Evolutionary conservation across 306 rosid genomes (phyloP), one percentile per base, ranked within the genome.

Genomic region (Purshia tridentata): DNA sequence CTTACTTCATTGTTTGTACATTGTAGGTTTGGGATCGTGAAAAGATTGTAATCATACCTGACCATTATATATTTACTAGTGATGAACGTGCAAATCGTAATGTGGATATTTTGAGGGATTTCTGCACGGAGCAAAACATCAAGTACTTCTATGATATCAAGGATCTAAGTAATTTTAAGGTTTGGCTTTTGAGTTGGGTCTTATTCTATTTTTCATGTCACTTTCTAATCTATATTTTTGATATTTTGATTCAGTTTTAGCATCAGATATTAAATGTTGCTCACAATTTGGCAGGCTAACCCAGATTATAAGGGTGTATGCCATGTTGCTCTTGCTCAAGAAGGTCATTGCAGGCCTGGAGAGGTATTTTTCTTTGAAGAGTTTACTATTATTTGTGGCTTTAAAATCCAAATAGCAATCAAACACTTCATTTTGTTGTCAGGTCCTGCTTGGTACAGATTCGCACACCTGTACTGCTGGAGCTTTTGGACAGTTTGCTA

Each of bases 301-400:
- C 98, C 97, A 8, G 98, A 93, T 80, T 93, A 91, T 84, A 93
- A 93, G 84, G 98, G 98, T 61, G 98, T 93, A 50, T 93, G 98
- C 80, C 98, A 93, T 46, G 7, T 93, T 57, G 98, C 97, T 61
- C 96, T 93, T 86, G 98, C 98, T 46, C 98, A 93, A 88, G 98
- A 93, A 89, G 98, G 98, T 82, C 98, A 93, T 77, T 89, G 96
- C 75, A 89, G 98, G 86, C 98, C 98, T 13, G 98, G 98, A 82
- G 98, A 93, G 98, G 98, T 87, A 77, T 37, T 23, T 78, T 66
- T 45, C 35, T 76, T 84, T 61, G 48, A 49, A 8, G 37, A 23
- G 5, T 46, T 18, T 44, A 44, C 9, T 5, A 44, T 5, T 56
- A 23, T 71, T 49, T 67, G 35, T 80, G 78, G 37, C 15, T 56